phyloP scores from a whole-genome alignment of 2,329 filamentous ascomycete genomes.

The Delphinella strobiligena region DNA sequence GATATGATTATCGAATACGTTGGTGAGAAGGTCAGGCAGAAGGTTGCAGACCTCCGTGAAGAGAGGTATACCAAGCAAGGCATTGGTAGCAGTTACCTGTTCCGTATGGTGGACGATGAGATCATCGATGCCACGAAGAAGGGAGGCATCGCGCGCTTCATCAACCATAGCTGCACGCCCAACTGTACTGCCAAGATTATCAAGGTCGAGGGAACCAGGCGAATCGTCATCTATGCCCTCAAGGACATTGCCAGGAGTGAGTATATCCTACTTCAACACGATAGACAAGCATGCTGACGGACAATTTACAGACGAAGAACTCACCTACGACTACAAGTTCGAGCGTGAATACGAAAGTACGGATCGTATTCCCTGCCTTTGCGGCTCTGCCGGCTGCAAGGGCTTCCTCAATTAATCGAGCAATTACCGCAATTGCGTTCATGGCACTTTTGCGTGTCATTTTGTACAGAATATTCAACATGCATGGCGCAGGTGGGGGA shows the following conservation, averaged over 20 bases:
- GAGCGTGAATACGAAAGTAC: conserved; percentile 91
- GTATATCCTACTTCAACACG: conserved; percentile 26
- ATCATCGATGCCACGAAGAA: conserved; percentile 98
- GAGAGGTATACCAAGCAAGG: conserved; percentile 87
- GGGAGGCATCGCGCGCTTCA: conserved; percentile 94
- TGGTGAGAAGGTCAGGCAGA: conserved; percentile 90
- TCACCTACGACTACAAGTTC: conserved; percentile 99
- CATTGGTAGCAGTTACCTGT: conserved; percentile 93
- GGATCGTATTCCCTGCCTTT: conserved; percentile 94
- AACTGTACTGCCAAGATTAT: conserved; percentile 99
- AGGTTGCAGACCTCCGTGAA: conserved; percentile 94
- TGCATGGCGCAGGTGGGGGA: no score
- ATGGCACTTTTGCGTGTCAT: no score
- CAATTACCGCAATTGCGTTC: no score
- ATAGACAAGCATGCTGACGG: conserved; percentile 17
- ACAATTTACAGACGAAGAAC: conserved; percentile 66
- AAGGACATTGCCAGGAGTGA: conserved; percentile 90
- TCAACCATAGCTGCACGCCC: conserved; percentile 96
- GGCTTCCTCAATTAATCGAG: conserved; percentile 84
- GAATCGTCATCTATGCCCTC: conserved; percentile 97
- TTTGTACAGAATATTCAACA: no score
- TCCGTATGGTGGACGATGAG: conserved; percentile 94
- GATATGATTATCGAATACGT: conserved; percentile 99
- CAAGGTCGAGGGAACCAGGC: conserved; percentile 93
- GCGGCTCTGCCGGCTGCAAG: conserved; percentile 91